A percentile compares a stretch with the other conserved stretches of the same genome.
These are phyloP conservation scores for Hsuehochloa calcarea DNA, from an alignment of 176 grass and related monocot genomes.

Conservation along the genomic window DNA sequence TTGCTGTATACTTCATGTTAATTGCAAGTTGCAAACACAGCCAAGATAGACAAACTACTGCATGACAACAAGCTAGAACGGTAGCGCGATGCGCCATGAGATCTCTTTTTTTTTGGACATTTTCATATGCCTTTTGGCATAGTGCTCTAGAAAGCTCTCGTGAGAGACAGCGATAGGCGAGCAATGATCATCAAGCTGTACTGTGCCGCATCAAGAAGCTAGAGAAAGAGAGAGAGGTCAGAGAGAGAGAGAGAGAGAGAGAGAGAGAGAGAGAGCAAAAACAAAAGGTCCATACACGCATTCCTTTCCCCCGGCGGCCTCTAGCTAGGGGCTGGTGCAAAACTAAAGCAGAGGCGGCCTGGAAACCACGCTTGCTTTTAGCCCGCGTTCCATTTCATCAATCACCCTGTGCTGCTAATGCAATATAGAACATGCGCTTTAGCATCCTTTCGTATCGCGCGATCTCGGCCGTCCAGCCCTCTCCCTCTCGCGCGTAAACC, in stretches of 20 bases:
- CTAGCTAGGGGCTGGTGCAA: too few species aligned
- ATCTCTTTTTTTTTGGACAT: not conserved
- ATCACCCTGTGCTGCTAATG: too few species aligned
- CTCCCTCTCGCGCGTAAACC: too few species aligned
- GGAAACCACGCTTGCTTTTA: too few species aligned
- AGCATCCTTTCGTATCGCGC: too few species aligned
- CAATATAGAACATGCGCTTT: too few species aligned
- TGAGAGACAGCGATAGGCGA: not conserved
- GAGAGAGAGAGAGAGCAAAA: not conserved
- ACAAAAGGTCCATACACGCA: not conserved
- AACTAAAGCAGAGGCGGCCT: too few species aligned
- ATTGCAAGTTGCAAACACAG: not conserved
- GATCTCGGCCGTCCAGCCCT: too few species aligned
- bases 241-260: not conserved
- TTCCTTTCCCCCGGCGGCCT: not conserved
- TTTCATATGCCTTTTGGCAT: conserved; percentile 1
- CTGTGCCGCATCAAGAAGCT: not conserved
- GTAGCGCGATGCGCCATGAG: too few species aligned
- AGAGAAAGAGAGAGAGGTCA: not conserved
- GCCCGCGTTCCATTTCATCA: too few species aligned
- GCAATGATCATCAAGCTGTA: conserved; percentile 7
- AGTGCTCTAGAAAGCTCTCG: conserved; percentile 31
- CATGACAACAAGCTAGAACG: not conserved
- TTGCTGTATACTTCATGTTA: not conserved
- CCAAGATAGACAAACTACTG: not conserved